phyloP scores from a whole-genome alignment of 495 filamentous ascomycete genomes.

The Neurospora sp. region DNA sequence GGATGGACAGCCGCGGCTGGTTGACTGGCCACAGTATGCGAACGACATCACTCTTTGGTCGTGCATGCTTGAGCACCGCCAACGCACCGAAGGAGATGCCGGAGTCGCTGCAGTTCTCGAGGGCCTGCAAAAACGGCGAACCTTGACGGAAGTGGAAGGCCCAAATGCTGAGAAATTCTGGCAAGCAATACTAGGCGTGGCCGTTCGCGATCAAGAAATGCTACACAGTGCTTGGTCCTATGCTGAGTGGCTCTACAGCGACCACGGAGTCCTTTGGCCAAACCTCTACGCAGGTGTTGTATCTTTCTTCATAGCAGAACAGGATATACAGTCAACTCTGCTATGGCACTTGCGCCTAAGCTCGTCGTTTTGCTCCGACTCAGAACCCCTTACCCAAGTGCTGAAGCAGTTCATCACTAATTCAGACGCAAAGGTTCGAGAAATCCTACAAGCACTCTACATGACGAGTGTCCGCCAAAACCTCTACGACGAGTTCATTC shows the following conservation, averaged over 20 bases:
- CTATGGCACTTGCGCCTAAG: conserved; percentile 29
- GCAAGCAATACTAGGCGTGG: conserved; percentile 43
- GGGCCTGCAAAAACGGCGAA: conserved; percentile 20
- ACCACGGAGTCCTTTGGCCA: conserved; percentile 41
- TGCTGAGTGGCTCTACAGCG: conserved; percentile 40
- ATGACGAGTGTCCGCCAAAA: conserved; percentile 39
- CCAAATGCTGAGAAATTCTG: conserved; percentile 43
- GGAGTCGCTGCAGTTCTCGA: conserved; percentile 38
- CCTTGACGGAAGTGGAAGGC: conserved; percentile 14
- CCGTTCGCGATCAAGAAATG: conserved; percentile 27
- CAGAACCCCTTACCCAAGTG: conserved; percentile 18
- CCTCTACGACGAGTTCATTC: conserved; percentile 53
- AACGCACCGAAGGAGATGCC: conserved; percentile 46
- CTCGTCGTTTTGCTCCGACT: conserved; percentile 22
- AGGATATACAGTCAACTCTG: conserved; percentile 20
- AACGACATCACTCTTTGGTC: conserved; percentile 54
- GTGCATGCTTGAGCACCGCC: conserved; percentile 50
- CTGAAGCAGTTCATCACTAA: conserved; percentile 24
- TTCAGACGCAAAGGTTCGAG: conserved; percentile 12
- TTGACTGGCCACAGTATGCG: conserved; percentile 41
- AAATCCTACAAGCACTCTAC: conserved; percentile 35
- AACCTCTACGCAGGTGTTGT: conserved; percentile 24
- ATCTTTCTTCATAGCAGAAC: conserved; percentile 23
- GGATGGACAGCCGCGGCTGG: conserved; percentile 32
- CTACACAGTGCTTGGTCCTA: conserved; percentile 45